Evolutionary conservation across 352 stramenopile genomes (phyloP).

Genomic region (Globisporangium lucens): DNA sequence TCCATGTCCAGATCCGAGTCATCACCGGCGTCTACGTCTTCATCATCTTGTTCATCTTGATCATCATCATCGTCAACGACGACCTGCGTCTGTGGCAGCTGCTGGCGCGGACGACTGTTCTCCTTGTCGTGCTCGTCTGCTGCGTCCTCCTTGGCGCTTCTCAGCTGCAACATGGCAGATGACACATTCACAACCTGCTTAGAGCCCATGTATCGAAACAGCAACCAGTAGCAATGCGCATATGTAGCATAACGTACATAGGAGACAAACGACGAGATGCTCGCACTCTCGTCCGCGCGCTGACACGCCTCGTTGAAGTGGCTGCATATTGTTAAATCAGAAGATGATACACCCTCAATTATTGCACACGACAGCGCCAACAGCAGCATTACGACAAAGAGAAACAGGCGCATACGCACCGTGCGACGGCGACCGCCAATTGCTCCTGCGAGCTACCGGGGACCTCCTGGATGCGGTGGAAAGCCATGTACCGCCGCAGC

Average conservation of each 20-base stretch:
- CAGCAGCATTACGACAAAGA: neutral
- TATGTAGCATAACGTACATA: slow-evolving; percentile 40
- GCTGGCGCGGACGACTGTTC: slow-evolving; percentile 22
- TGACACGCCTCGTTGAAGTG: slow-evolving; percentile 73
- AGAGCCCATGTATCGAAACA: neutral
- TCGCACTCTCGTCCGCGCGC: slow-evolving; percentile 52
- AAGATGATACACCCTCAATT: neutral
- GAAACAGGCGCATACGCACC: slow-evolving; percentile 22
- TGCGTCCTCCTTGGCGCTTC: neutral
- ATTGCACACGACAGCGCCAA: slow-evolving; percentile 1
- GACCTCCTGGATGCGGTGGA: slow-evolving; percentile 47
- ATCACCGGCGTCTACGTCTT: neutral
- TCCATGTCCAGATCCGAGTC: slow-evolving; percentile 10
- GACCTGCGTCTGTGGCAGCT: neutral
- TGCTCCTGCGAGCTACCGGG: slow-evolving; percentile 51
- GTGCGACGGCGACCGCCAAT: slow-evolving; percentile 58
- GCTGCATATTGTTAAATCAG: slow-evolving; percentile 23
- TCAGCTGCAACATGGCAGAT: slow-evolving; percentile 1
- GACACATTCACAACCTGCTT: neutral
- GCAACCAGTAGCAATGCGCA: neutral
- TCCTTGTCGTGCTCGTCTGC: slow-evolving; percentile 30
- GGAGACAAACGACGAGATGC: slow-evolving; percentile 61
- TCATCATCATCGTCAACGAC: neutral
- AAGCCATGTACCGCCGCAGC: slow-evolving; percentile 67
- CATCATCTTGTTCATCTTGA: neutral